Percentiles rank a stretch among this genome's conserved stretches.
Evolutionary conservation across 768 basidiomycete genomes (phyloP).

Genomic region (Lactarius sanguifluus): DNA sequence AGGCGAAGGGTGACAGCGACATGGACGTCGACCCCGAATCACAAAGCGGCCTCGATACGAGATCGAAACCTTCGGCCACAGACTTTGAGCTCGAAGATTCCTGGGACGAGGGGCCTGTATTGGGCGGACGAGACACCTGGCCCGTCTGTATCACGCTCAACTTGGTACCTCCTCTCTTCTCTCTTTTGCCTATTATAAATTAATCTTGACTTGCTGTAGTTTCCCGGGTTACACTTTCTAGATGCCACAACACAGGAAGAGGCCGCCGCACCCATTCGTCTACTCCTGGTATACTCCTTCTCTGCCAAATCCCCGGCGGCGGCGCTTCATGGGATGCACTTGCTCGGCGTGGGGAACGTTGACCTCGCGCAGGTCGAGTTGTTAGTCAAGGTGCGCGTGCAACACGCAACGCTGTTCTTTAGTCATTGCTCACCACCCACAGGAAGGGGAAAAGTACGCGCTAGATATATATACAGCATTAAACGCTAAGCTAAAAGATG

Average conservation of each 20-base stretch:
- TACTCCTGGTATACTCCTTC: conserved; percentile 69
- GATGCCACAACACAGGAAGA: conserved; percentile 77
- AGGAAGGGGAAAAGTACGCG: conserved; percentile 72
- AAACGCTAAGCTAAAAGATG: conserved; percentile 64
- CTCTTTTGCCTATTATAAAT: not conserved
- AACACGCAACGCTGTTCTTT: not conserved
- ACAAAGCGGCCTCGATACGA: conserved; percentile 58
- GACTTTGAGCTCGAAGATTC: conserved; percentile 89
- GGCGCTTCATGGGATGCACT: conserved; percentile 59
- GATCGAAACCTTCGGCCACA: conserved; percentile 49
- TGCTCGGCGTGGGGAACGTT: conserved; percentile 63
- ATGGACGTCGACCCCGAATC: conserved; percentile 57
- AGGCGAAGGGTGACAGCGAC: conserved; percentile 37
- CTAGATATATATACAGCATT: conserved; percentile 54
- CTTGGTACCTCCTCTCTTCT: conserved; percentile 46
- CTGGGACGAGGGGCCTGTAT: conserved; percentile 78
- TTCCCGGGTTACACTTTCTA: conserved; percentile 61
- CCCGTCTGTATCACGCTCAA: conserved; percentile 80
- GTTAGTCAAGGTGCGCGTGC: conserved; percentile 52
- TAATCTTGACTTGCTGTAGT: conserved; percentile 38
- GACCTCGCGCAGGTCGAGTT: conserved; percentile 47
- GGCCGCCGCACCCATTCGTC: conserved; percentile 56
- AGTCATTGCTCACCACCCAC: not conserved
- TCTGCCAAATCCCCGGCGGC: conserved; percentile 39
- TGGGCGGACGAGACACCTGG: conserved; percentile 64